phyloP scores from a whole-genome alignment of 192 early-diverging fungal genomes.

The Polychytrium aggregatum region DNA sequence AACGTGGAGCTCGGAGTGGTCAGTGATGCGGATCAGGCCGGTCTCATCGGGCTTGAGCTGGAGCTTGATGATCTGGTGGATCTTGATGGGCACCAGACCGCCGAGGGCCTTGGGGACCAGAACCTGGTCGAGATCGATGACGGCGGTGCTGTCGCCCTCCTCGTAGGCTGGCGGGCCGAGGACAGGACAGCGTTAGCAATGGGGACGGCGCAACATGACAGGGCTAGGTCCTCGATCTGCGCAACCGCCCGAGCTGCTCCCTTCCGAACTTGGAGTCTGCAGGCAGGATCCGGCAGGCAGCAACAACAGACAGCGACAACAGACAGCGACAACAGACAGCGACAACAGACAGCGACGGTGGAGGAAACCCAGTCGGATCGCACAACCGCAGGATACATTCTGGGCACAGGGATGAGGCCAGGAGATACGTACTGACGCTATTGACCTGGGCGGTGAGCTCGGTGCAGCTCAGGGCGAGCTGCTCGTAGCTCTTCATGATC shows the following conservation, averaged over 20 bases:
- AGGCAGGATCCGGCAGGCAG: no score
- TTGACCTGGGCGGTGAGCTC: constrained; percentile 19
- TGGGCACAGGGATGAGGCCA: no score
- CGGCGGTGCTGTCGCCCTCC: constrained; percentile 11
- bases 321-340: no score
- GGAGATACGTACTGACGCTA: constrained; percentile 17
- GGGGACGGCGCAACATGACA: not conserved
- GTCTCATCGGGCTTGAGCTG: constrained; percentile 24
- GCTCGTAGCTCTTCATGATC: constrained; percentile 26
- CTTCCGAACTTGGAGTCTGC: no score
- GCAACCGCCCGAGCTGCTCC: not conserved
- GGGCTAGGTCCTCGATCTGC: not conserved
- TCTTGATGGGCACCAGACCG: constrained; percentile 30
- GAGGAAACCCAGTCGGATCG: no score
- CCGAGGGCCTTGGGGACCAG: constrained; percentile 31
- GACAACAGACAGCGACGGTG: no score
- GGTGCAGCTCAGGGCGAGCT: constrained; percentile 24
- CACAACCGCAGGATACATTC: no score
- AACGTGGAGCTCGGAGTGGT: constrained; percentile 25
- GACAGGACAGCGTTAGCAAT: no score
- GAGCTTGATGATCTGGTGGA: constrained; percentile 27
- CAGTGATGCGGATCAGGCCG: constrained; percentile 22
- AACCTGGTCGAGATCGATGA: constrained; percentile 14
- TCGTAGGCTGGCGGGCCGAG: constrained; percentile 23
- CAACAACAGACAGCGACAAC: no score